Conservation (phyloP, 441 rosid species). For the Pelargonium myrrhifolium region DNA sequence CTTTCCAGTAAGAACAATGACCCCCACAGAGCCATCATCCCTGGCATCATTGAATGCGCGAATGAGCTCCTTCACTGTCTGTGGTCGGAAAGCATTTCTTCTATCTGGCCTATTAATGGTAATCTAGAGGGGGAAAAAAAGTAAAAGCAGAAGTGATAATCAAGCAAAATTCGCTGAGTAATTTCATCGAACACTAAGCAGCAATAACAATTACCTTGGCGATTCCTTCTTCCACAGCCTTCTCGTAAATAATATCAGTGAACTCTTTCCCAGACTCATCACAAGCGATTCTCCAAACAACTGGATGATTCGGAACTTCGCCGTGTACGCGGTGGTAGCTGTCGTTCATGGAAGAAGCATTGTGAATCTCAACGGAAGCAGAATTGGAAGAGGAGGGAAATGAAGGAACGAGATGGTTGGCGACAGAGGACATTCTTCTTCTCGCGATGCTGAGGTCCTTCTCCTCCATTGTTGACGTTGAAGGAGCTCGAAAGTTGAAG, state of each 20-base stretch:
- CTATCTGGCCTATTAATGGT: constrained; percentile 76
- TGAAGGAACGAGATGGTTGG: constrained; percentile 38
- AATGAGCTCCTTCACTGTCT: constrained; percentile 68
- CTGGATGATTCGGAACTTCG: constrained; percentile 42
- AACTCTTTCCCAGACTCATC: constrained; percentile 41
- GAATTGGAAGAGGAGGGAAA: neutral
- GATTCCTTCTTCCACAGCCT: constrained; percentile 70
- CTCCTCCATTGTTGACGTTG: constrained; percentile 30
- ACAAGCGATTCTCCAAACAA: constrained; percentile 46
- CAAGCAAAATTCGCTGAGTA: neutral
- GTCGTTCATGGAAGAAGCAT: constrained; percentile 43
- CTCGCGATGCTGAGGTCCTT: constrained; percentile 29
- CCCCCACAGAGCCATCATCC: constrained; percentile 67
- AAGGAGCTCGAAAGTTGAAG: constrained; percentile 17
- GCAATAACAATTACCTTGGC: constrained; percentile 49
- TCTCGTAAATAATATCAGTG: constrained; percentile 69
- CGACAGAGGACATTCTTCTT: constrained; percentile 43
- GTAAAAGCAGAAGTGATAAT: neutral
- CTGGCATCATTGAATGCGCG: constrained; percentile 76
- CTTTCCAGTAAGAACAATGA: constrained; percentile 79
- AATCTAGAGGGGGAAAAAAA: constrained; percentile 36
- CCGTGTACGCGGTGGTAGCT: constrained; percentile 72
- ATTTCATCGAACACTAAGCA: constrained; percentile 1
- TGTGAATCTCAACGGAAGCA: constrained; percentile 25
- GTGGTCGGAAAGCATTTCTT: constrained; percentile 75